Evolutionary conservation across 768 basidiomycete species (phyloP).

Genomic region (Paxillus ammoniavirescens): DNA sequence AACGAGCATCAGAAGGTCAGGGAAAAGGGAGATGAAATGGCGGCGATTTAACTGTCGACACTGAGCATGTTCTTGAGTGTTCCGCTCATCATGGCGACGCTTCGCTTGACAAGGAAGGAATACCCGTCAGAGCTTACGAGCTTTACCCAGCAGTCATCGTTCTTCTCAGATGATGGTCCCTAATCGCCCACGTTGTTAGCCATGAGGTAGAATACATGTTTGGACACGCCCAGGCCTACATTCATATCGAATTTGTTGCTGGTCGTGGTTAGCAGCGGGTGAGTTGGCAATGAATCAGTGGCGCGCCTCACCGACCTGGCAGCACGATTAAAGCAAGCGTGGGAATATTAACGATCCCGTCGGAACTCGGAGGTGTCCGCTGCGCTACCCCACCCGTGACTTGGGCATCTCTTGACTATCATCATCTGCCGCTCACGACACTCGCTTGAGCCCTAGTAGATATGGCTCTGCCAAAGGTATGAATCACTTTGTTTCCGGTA

Average conservation of each 20-base stretch:
- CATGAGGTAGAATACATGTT: neutral
- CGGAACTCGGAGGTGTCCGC: conserved; percentile 16
- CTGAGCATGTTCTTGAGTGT: conserved; percentile 83
- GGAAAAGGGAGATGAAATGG: conserved; percentile 2
- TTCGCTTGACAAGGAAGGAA: conserved; percentile 74
- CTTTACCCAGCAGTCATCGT: conserved; percentile 73
- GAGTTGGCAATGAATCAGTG: neutral
- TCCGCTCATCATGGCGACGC: conserved; percentile 73
- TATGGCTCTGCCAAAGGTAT: conserved; percentile 39
- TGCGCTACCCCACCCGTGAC: neutral
- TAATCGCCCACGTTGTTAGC: neutral
- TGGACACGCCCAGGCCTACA: conserved; percentile 11
- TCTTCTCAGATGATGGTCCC: conserved; percentile 10
- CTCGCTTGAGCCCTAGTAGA: conserved; percentile 13
- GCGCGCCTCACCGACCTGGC: too few relatives aligned
- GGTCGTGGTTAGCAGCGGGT: conserved; percentile 16
- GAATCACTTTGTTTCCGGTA: neutral
- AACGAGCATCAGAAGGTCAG: conserved; percentile 7
- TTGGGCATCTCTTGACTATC: conserved; percentile 9
- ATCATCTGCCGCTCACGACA: conserved; percentile 14
- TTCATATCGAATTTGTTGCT: conserved; percentile 8
- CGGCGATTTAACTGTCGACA: conserved; percentile 52
- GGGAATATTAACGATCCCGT: conserved; percentile 14
- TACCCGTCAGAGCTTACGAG: conserved; percentile 78
- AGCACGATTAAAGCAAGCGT: conserved; percentile 7